Base-by-base conservation (phyloP, 2,329 filamentous ascomycete species). In the Blumeria hordei region DNA sequence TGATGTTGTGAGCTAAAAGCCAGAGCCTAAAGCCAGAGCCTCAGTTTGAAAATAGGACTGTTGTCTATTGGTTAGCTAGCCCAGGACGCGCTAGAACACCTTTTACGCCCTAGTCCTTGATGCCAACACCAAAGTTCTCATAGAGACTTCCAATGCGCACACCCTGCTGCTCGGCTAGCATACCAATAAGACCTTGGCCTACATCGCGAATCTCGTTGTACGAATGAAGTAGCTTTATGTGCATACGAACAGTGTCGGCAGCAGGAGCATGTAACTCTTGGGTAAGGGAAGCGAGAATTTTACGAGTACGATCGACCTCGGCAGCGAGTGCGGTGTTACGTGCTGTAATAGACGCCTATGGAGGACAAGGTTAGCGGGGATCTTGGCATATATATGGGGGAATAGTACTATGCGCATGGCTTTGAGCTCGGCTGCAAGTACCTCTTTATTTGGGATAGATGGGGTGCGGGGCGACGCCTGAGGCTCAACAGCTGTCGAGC, bases 181-280 rank as follows among this genome's bases (percentile, higher is more conserved):
- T 66, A 0, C 78, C 79, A 67, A 84, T 73, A 34, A 85, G 62
- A 0, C 79, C 80, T 62, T 79, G 74, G 0, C 76, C 81, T 7
- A 82, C 69, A 64, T 85, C 81, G 58, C 80, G 78, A 60, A 84
- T 77, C 64, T 83, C 80, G 61, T 85, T 85, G 67, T 85, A 85
- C 56, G 76, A 69, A 59, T 83, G 80, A 35, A 85, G 69, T 3
- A 80, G 69, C 57, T 71, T 72, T 62, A 85, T 85, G 64, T 85
- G 81, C 35, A 69, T 68, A 55, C 77, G 74, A 54, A 82, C 76
- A 9, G 76, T 74, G 18, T 68, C 66, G 43, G 74, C 69, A 7
- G 64, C 63, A 12, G 62, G 61, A 37, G 59, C 21, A 39, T 62
- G 62, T 7, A 69, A 61, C 28, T 65, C 63, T 36, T 60, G 58